Percentiles rank a stretch among this genome's conserved stretches.
These are phyloP conservation scores for Yamadazyma triangularis DNA, from an alignment of 1,139 yeast genomes.

Conservation along the genomic window DNA sequence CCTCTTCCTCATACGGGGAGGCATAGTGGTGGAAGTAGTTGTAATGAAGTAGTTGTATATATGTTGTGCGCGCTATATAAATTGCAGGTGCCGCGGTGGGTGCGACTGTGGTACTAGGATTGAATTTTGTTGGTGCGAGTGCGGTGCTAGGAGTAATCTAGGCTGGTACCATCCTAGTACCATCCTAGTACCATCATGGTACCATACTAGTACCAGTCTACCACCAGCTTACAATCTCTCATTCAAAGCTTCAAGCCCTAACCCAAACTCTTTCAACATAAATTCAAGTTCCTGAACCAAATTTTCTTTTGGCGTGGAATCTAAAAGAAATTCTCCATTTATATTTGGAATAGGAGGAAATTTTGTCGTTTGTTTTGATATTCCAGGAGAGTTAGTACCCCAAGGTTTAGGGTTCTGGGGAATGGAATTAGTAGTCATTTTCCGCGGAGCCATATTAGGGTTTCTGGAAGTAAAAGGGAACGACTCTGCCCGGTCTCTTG, in stretches of 20 bases:
- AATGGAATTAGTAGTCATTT: slow-evolving; percentile 9
- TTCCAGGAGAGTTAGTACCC: slow-evolving; percentile 4
- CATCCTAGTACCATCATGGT: no score
- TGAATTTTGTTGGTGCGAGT: no score
- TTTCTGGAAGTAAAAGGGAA: slow-evolving; percentile 6
- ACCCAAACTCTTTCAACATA: slow-evolving; percentile 36
- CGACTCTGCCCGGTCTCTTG: slow-evolving; percentile 18
- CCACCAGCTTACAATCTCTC: slow-evolving; percentile 14
- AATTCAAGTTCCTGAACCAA: slow-evolving; percentile 35
- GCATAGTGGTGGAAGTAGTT: no score
- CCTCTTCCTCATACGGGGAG: slow-evolving; percentile 44
- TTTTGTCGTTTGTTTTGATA: slow-evolving; percentile 5
- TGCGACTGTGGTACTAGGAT: no score
- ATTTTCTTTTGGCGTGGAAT: slow-evolving; percentile 31
- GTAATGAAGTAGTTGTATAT: no score
- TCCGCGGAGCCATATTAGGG: slow-evolving; percentile 8
- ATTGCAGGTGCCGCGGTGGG: no score
- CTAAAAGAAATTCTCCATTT: slow-evolving; percentile 36
- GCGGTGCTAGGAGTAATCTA: no score
- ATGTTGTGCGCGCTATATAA: no score
- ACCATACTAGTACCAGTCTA: no score
- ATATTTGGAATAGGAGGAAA: slow-evolving; percentile 39
- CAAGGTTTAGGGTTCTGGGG: slow-evolving; percentile 12
- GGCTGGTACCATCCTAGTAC: no score
- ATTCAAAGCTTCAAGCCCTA: slow-evolving; percentile 41